These are phyloP conservation scores for Pueraria montana DNA, from an alignment of 306 rosid species.

Conservation along the genomic window DNA sequence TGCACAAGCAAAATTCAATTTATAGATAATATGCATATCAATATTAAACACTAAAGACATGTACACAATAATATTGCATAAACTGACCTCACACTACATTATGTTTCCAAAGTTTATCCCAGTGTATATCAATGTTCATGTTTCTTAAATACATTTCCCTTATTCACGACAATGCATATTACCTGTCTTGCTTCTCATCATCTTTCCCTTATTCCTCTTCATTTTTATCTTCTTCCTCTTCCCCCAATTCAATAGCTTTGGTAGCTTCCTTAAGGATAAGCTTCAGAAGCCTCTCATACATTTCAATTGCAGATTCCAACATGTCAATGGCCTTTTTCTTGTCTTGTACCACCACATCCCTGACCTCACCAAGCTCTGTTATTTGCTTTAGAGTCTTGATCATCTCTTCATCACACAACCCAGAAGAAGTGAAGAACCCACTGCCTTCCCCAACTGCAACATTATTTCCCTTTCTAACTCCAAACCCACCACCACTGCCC, in stretches of 20 bases:
- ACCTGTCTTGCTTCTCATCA: neutral
- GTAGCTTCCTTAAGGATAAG: constrained; percentile 75
- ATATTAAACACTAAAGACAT: neutral
- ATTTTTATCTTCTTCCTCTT: constrained; percentile 1
- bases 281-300: constrained; percentile 73
- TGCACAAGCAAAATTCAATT: neutral
- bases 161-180: neutral
- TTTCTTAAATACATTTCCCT: neutral
- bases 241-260: constrained; percentile 25
- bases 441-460: neutral
- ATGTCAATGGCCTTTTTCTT: constrained; percentile 63
- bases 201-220: neutral
- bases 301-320: constrained; percentile 73
- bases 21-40: neutral
- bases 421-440: neutral
- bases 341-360: constrained; percentile 52
- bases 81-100: neutral
- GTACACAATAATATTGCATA: neutral
- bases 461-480: constrained; percentile 1
- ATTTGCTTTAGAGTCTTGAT: constrained; percentile 43
- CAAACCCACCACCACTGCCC: constrained; percentile 11
- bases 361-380: constrained; percentile 48
- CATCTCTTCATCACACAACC: constrained; percentile 45
- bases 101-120: neutral
- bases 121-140: neutral